Base-by-base conservation (phyloP, 805 yeast species). In the Yamadazyma endophytica region DNA sequence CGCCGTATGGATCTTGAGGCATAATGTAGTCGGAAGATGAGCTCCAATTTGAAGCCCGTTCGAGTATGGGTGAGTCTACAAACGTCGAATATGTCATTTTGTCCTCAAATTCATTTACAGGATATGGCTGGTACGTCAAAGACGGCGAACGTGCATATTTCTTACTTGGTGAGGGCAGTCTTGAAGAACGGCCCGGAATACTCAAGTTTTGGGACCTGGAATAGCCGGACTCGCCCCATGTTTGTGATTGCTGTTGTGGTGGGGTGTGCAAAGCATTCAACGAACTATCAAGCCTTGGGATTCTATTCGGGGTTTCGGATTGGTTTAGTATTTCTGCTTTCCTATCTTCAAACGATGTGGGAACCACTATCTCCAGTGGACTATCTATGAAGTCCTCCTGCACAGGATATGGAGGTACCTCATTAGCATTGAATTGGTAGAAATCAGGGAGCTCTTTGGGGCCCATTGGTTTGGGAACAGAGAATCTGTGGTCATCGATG, bases 381-480 rank as follows among this genome's bases (percentile, higher is more conserved):
- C n/a, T n/a, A n/a, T n/a, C n/a, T n/a, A n/a, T n/a, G n/a, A n/a
- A n/a, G n/a, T n/a, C n/a, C n/a, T n/a, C n/a, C n/a, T n/a, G n/a
- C n/a, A n/a, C n/a, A n/a, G n/a, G n/a, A n/a, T n/a, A n/a, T n/a
- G n/a, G n/a, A n/a, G n/a, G n/a, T n/a, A n/a, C n/a, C n/a, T n/a
- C n/a, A 18, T 22, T 18, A 15, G 36, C 26, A 21, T 35, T 39
- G 13, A 35, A 25, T 25, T 32, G 17, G 6, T 39, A 32, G 1
- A 30, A 29, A 12, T 57, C 61, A 4, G 65, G 61, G 14, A 64
- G 41, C 25, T 53, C 59, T 41, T 57, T 55, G 2, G 70, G 70
- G 1, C 70, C 70, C 52, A 51, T 61, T 2, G 63, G 69, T 25
- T 52, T 52, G 12, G 66, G 63, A n/a, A n/a, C n/a, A n/a, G n/a